Conservation (phyloP, 2,329 filamentous ascomycete genomes). For the Nemania sp. region DNA sequence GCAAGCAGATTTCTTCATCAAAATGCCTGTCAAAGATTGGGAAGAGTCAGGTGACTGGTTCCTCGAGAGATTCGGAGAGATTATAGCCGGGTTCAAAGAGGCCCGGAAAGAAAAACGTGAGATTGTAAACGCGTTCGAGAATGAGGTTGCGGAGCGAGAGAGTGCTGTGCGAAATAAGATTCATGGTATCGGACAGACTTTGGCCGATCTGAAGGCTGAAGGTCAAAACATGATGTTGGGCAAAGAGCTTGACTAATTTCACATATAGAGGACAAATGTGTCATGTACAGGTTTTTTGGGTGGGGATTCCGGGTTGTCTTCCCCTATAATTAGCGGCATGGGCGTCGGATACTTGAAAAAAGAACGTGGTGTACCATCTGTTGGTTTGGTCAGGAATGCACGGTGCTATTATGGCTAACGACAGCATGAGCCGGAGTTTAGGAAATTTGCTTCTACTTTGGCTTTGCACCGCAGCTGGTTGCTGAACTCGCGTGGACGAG, state of each 20-base stretch:
- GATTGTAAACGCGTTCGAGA: constrained; percentile 55
- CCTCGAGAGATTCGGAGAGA: constrained; percentile 53
- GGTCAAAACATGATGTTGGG: constrained; percentile 56
- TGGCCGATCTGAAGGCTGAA: constrained; percentile 59
- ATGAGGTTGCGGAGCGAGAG: constrained; percentile 58
- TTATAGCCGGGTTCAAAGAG: constrained; percentile 53
- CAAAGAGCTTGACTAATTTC: constrained; percentile 35
- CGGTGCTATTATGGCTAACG: constrained; percentile 22
- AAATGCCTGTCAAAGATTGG: constrained; percentile 60
- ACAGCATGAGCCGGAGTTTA: constrained; percentile 27
- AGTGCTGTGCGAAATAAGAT: constrained; percentile 56
- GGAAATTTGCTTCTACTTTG: constrained; percentile 13
- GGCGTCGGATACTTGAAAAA: constrained; percentile 7
- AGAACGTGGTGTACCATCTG: not conserved
- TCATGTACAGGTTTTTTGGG: constrained; percentile 9
- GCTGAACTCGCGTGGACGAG: not conserved
- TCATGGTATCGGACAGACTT: constrained; percentile 58
- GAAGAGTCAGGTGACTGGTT: constrained; percentile 65
- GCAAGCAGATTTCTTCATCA: constrained; percentile 54
- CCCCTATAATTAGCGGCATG: constrained; percentile 6
- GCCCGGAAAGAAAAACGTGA: constrained; percentile 54
- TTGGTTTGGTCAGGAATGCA: constrained; percentile 8
- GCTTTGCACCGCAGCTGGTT: constrained; percentile 5
- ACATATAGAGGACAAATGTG: constrained; percentile 8
- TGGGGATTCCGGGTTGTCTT: constrained; percentile 1